phyloP scores from a whole-genome alignment of 495 filamentous ascomycete genomes.

The Recurvomyces mirabilis region DNA sequence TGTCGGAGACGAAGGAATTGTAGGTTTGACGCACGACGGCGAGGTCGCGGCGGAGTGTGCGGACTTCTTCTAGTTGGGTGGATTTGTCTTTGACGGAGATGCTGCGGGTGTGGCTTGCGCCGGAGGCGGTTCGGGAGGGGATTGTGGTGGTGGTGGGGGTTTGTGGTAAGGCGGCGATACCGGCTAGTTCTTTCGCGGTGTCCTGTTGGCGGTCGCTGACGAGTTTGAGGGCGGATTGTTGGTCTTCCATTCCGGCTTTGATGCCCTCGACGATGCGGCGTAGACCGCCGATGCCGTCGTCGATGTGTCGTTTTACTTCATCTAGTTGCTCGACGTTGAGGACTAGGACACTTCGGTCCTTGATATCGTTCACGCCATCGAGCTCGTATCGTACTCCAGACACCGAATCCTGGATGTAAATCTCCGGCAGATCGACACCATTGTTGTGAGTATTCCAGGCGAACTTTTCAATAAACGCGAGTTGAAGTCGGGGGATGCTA shows the following conservation, averaged over 20 bases:
- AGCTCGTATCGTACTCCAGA: slow-evolving; percentile 92
- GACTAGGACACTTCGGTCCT: slow-evolving; percentile 85
- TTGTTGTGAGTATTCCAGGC: slow-evolving; percentile 96
- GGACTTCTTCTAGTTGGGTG: slow-evolving; percentile 61
- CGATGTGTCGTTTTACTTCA: slow-evolving; percentile 92
- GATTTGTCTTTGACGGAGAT: slow-evolving; percentile 27
- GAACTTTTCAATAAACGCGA: slow-evolving; percentile 99
- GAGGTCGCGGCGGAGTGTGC: slow-evolving; percentile 76
- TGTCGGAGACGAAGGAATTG: slow-evolving; percentile 75
- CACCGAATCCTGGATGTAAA: slow-evolving; percentile 92
- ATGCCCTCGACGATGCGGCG: slow-evolving; percentile 71
- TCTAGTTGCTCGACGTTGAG: slow-evolving; percentile 91
- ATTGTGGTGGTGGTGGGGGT: slow-evolving; percentile 9
- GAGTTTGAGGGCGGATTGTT: slow-evolving; percentile 64
- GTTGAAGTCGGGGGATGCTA: slow-evolving; percentile 74
- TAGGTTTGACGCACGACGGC: slow-evolving; percentile 90
- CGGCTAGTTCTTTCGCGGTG: slow-evolving; percentile 79
- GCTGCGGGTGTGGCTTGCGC: slow-evolving; percentile 6
- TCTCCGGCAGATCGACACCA: slow-evolving; percentile 85
- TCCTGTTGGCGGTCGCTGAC: slow-evolving; percentile 91
- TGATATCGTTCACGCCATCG: slow-evolving; percentile 89
- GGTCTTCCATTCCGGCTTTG: slow-evolving; percentile 65
- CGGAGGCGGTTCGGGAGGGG: background rate
- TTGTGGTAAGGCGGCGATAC: slow-evolving; percentile 56
- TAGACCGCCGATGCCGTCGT: slow-evolving; percentile 77